Base-by-base conservation (phyloP, 1,139 yeast species). In the Yarrowia galli region DNA sequence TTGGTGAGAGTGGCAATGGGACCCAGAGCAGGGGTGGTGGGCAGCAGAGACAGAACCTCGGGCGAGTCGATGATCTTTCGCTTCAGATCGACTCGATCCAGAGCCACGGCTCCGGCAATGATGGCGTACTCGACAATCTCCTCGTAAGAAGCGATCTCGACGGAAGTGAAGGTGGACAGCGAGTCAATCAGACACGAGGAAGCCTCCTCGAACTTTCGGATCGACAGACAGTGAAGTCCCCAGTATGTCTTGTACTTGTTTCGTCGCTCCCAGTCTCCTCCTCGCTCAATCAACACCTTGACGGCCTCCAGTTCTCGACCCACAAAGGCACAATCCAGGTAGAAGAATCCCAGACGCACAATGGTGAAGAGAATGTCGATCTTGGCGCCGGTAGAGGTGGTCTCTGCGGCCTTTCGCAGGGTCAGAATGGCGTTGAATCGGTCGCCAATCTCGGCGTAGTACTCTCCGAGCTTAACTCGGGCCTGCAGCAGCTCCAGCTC, bases 181-280 rank as follows among this genome's bases (percentile, higher is more conserved):
- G 97, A 89, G 77, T 93, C 99, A 72, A 91, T 91, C 74, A 96
- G 84, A 72, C 93, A 81, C 69, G 86, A 86, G 3, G 98, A 87
- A 0, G 96, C 97, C 73, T 91, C 96, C 40, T 81, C 81, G 75
- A 96, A 96, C 75, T 92, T 88, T 75, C 99, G 87, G 35, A 95
- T 88, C 18, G 97, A 90, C 84, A 95, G 81, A 66, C 87, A 82
- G 77, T 91, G 91, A 68, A 95, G 84, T 25, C 99, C 99, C 71
- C 86, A 81, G 79, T 95, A 96, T 9, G 98, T 92, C 81, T 96
- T 95, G 82, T 86, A 92, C 73, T 97, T 83, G 80, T 96, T 95
- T 76, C 97, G 87, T 78, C 99, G 91, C 80, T 96, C 99, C 99
- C 99, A 95, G 78, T 95, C 99, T 69, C 99, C 99, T 67, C 99